Conservation (phyloP, 805 yeast genomes). For the Grigorovia jiainica region DNA sequence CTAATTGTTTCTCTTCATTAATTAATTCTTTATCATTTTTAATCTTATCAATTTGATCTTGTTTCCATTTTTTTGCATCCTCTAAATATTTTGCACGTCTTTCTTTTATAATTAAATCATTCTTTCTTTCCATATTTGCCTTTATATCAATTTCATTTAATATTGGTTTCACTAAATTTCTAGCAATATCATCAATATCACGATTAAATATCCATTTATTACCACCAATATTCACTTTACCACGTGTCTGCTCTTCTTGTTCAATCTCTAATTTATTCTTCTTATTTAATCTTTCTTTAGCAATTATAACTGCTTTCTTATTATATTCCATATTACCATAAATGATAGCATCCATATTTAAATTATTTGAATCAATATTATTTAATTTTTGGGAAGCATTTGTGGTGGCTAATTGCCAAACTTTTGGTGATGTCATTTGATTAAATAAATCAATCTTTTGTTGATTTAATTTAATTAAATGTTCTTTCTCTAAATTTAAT, state of each 20-base stretch:
- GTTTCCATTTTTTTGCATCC: constrained; percentile 35
- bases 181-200: constrained; percentile 75
- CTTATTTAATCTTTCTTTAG: constrained; percentile 50
- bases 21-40: constrained; percentile 33
- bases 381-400: neutral
- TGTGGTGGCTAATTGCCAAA: constrained; percentile 38
- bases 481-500: constrained; percentile 16
- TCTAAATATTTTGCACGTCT: constrained; percentile 30
- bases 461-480: constrained; percentile 34
- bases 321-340: constrained; percentile 45
- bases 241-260: constrained; percentile 16
- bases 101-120: constrained; percentile 38
- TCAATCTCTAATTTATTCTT: constrained; percentile 37
- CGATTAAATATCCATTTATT: constrained; percentile 67
- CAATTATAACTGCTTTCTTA: constrained; percentile 64
- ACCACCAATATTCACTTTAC: constrained; percentile 74
- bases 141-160: constrained; percentile 60
- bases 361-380: neutral
- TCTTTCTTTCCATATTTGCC: constrained; percentile 58
- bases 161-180: constrained; percentile 73
- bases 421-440: constrained; percentile 26
- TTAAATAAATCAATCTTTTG: constrained; percentile 2
- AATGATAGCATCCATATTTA: constrained; percentile 1
- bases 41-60: constrained; percentile 30
- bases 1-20: constrained; percentile 25